phyloP scores from a whole-genome alignment of 345 rosid genomes.

The Eucalyptus sp. region DNA sequence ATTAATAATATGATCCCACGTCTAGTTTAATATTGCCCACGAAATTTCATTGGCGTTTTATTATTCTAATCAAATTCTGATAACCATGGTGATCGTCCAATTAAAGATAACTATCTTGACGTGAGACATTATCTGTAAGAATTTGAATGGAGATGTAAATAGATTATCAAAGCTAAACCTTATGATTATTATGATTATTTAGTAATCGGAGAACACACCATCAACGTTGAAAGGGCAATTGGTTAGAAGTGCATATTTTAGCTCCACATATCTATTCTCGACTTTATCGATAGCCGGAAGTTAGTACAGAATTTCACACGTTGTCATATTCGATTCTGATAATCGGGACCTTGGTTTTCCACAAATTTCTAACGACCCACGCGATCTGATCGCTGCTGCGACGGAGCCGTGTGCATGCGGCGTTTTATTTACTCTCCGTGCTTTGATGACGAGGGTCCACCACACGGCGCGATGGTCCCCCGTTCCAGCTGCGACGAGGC shows the following conservation, averaged over 20 bases:
- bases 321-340: too few species aligned
- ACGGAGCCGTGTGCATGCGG: background rate
- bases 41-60: accelerated
- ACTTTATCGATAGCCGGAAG: accelerated
- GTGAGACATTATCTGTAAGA: accelerated
- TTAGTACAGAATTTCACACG: too few species aligned
- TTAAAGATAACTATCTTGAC: too few species aligned
- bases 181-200: too few species aligned
- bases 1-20: accelerated
- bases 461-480: background rate
- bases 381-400: background rate
- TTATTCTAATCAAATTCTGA: too few species aligned
- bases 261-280: accelerated
- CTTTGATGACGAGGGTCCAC: background rate
- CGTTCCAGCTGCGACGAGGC: background rate
- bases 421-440: background rate
- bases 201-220: accelerated
- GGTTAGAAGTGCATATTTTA: accelerated
- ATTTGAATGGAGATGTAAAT: too few species aligned
- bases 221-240: accelerated
- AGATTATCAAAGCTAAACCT: too few species aligned
- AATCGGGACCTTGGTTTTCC: too few species aligned
- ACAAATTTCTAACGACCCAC: too few species aligned
- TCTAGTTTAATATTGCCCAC: accelerated
- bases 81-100: too few species aligned